phyloP scores from a whole-genome alignment of 1,139 yeast genomes.

The Pichia kudriavzevii region DNA sequence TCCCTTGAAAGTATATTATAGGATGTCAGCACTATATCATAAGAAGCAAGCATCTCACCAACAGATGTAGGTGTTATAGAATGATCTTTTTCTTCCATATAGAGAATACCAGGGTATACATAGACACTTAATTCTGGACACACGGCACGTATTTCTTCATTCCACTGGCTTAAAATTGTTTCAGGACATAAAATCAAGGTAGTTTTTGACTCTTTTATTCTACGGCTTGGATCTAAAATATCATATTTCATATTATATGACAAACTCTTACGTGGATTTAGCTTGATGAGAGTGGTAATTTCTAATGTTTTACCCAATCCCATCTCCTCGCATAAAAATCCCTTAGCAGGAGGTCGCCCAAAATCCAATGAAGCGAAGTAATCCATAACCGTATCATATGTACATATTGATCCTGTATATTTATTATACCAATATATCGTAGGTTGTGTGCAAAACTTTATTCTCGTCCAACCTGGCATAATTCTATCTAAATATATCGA shows the following conservation, averaged over 20 bases:
- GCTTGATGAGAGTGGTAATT: conserved; percentile 52
- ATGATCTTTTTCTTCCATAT: conserved; percentile 22
- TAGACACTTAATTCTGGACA: conserved; percentile 52
- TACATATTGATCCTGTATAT: conserved; percentile 41
- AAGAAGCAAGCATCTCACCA: conserved; percentile 27
- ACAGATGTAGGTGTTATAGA: conserved; percentile 35
- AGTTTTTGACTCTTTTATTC: conserved; percentile 51
- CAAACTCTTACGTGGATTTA: conserved; percentile 40
- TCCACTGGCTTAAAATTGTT: conserved; percentile 80
- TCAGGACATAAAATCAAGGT: conserved; percentile 82
- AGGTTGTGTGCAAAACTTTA: conserved; percentile 17
- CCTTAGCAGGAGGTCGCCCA: conserved; percentile 43
- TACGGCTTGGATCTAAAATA: conserved; percentile 35
- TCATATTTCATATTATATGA: conserved; percentile 27
- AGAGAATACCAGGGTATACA: conserved; percentile 55
- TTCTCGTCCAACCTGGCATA: conserved; percentile 47
- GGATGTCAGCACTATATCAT: conserved; percentile 77
- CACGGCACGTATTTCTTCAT: conserved; percentile 55
- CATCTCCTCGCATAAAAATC: conserved; percentile 87
- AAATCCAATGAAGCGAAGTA: conserved; percentile 19
- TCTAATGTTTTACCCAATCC: conserved; percentile 95
- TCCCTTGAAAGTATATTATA: conserved; percentile 66
- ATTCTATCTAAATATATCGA: conserved; percentile 31
- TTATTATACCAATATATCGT: conserved; percentile 39
- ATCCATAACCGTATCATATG: conserved; percentile 28